Evolutionary conservation across 2,329 filamentous ascomycete species (phyloP), one percentile per base, ranked within the genome.

Genomic region (Phyllosticta citriasiana): DNA sequence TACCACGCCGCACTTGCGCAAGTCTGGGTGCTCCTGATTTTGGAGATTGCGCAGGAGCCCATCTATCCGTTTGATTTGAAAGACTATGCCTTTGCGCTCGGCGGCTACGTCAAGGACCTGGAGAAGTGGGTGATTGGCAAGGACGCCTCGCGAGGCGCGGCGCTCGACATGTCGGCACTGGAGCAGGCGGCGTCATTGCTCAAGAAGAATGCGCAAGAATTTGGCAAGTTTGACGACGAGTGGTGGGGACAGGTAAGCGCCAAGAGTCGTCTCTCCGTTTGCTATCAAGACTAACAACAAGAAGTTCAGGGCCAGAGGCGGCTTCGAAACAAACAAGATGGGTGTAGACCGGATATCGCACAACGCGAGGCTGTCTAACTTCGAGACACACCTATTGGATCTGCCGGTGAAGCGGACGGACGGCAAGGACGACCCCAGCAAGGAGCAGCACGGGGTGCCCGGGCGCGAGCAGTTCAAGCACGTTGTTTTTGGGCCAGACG

Each of bases 381-480:
- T 99, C 70, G 94, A 99, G 72, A 88, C 87, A 8, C 80, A 89
- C 69, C 75, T 99, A 58, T 76, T 97, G 27, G 94, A 99, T 76
- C 71, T 91, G 57, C 84, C 87, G 52, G 87, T 85, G 2, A 47
- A 47, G 40, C 40, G 40, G 40, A 63, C 67, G 47, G 66, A 73
- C 10, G 71, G 73, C 50, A 66, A 68, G 4, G 66, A 74, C 7
- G 71, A 72, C 33, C 64, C 69, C 2, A 64, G 62, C 16, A 57
- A 55, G 19, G 65, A 63, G 8, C 63, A 66, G 27, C 71, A 74
- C 65, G 91, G 91, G 63, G 88, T 96, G 4, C 89, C 89, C 50
- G 90, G 90, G 67, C 86, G 93, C 65, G 89, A 88, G 4, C 94
- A 97, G 75, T 99, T 91, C 80, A 96, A 95, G 74, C 94, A 97